phyloP scores from a whole-genome alignment of 768 basidiomycete species.

The Flagelloscypha sp. region DNA sequence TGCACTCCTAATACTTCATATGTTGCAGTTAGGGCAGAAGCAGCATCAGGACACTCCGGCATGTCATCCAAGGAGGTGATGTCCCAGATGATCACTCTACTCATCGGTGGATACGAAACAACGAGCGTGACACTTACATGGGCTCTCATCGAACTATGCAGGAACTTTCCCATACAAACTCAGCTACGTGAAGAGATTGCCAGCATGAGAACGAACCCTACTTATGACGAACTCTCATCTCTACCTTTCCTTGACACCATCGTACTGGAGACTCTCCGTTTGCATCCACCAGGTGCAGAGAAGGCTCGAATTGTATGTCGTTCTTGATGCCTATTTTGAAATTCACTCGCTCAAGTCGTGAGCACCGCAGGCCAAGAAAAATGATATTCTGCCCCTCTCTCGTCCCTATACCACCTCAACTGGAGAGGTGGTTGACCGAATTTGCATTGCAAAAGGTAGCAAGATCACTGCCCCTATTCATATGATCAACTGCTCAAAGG shows the following conservation, averaged over 20 bases:
- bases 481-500: conserved; percentile 15
- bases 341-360: too few relatives aligned
- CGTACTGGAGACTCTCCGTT: conserved; percentile 31
- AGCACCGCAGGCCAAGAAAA: conserved; percentile 9
- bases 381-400: conserved; percentile 9
- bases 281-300: conserved; percentile 26
- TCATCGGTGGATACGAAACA: conserved; percentile 32
- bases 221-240: conserved; percentile 31
- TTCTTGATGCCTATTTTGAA: too few relatives aligned
- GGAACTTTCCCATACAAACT: conserved; percentile 20
- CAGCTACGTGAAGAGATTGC: conserved; percentile 24
- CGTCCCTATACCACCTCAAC: conserved; percentile 4
- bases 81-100: conserved; percentile 29
- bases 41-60: too few relatives aligned
- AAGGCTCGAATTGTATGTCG: conserved; percentile 15
- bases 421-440: conserved; percentile 6
- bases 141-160: conserved; percentile 28
- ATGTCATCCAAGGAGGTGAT: too few relatives aligned
- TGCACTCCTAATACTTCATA: conserved; percentile 21
- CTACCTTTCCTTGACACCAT: conserved; percentile 42
- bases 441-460: conserved; percentile 10
- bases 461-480: conserved; percentile 11
- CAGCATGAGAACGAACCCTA: neutral
- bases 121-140: conserved; percentile 26
- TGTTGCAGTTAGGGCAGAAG: too few relatives aligned